These are phyloP conservation scores for Neocucurbitaria cava DNA, from an alignment of 2,329 filamentous ascomycete genomes.

Conservation along the genomic window DNA sequence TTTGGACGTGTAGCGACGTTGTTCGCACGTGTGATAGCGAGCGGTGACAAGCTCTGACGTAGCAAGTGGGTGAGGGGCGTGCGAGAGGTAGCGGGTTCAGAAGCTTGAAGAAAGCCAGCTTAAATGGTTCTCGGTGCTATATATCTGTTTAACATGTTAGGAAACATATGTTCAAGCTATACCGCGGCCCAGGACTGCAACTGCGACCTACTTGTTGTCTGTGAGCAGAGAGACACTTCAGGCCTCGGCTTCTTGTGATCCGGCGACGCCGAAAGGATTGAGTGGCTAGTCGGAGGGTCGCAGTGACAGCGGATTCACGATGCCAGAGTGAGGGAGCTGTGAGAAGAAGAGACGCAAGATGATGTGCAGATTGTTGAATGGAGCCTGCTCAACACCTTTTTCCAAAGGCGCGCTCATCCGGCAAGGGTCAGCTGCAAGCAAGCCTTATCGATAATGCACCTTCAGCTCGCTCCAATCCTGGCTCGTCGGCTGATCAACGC, in stretches of 20 bases:
- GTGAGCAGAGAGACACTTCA: constrained; percentile 22
- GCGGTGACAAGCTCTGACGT: constrained; percentile 29
- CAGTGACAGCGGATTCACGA: constrained; percentile 7
- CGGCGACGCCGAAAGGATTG: constrained; percentile 33
- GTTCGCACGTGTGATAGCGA: constrained; percentile 11
- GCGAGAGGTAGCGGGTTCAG: constrained; percentile 16
- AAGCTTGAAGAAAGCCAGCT: constrained; percentile 32
- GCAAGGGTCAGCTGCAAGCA: constrained; percentile 24
- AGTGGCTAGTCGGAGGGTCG: constrained; percentile 20
- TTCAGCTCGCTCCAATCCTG: constrained; percentile 11
- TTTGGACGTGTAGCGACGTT: constrained; percentile 11
- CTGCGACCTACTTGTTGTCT: constrained; percentile 24
- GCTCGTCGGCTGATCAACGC: constrained; percentile 35
- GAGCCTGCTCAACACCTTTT: constrained; percentile 17
- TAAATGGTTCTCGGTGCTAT: constrained; percentile 17
- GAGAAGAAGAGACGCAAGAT: constrained; percentile 2
- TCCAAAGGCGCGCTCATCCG: constrained; percentile 26
- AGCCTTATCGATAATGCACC: constrained; percentile 37
- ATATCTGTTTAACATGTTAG: constrained; percentile 17
- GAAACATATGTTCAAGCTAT: constrained; percentile 18
- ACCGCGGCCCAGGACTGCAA: constrained; percentile 28
- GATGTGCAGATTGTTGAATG: constrained; percentile 26
- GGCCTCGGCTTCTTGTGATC: constrained; percentile 47
- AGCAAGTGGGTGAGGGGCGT: constrained; percentile 18
- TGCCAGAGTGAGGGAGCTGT: not conserved